phyloP scores from a whole-genome alignment of 1,139 yeast species.

The Oligophagozyma castellii region DNA sequence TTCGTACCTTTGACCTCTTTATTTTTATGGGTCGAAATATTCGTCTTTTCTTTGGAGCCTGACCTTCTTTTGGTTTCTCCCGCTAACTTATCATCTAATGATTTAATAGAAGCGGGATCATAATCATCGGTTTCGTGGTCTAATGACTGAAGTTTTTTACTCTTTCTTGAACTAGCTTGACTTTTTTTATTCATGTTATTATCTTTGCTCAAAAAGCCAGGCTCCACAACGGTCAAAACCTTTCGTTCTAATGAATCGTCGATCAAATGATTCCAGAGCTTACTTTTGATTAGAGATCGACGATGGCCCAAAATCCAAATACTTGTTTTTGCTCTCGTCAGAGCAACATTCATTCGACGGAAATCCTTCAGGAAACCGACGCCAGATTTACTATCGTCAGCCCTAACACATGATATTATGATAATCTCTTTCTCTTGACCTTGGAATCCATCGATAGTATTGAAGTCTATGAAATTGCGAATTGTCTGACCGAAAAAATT shows the following conservation, averaged over 20 bases:
- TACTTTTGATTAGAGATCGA: constrained; percentile 44
- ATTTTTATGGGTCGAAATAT: constrained; percentile 1
- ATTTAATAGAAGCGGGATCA: constrained; percentile 1
- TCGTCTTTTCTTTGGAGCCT: neutral
- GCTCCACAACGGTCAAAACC: constrained; percentile 22
- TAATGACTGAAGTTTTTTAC: neutral
- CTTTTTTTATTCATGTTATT: no score
- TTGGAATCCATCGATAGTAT: constrained; percentile 95
- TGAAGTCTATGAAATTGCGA: constrained; percentile 62
- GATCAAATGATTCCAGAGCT: constrained; percentile 56
- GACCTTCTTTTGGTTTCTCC: constrained; percentile 2
- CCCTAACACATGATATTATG: constrained; percentile 89
- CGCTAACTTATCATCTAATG: constrained; percentile 2
- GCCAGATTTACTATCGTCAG: constrained; percentile 38
- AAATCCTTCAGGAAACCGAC: constrained; percentile 85
- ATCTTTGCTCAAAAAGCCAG: constrained; percentile 31
- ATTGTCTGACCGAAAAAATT: constrained; percentile 50
- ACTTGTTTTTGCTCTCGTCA: constrained; percentile 86
- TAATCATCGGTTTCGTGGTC: constrained; percentile 2
- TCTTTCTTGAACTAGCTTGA: neutral
- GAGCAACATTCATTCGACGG: constrained; percentile 90
- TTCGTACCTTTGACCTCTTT: constrained; percentile 11
- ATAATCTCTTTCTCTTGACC: constrained; percentile 96
- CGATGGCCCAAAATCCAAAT: constrained; percentile 85
- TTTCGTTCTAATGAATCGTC: constrained; percentile 45